Evolutionary conservation across 2,329 filamentous ascomycete species (phyloP).

Genomic region (Lasiodiplodia theobromae): DNA sequence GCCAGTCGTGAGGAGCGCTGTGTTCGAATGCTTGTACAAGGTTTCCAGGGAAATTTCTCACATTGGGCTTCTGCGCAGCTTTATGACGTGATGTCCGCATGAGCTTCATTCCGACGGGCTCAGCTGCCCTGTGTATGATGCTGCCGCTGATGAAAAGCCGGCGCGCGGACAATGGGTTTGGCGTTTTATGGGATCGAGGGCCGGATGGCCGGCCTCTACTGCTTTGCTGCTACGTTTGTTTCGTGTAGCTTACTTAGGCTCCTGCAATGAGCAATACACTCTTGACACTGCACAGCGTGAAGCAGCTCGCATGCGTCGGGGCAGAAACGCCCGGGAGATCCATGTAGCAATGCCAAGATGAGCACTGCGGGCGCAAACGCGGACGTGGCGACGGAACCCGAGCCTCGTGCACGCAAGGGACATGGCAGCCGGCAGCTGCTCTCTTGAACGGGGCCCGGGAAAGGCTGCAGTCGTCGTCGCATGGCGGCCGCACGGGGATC

Average conservation of each 20-base stretch:
- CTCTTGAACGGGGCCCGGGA: background rate
- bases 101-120: conserved; percentile 16
- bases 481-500: conserved; percentile 19
- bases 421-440: background rate
- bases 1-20: conserved; percentile 25
- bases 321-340: background rate
- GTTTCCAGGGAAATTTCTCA: conserved; percentile 16
- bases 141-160: conserved; percentile 29
- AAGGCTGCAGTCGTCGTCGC: background rate
- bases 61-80: conserved; percentile 26
- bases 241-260: conserved; percentile 29
- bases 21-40: conserved; percentile 13
- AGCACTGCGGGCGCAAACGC: conserved; percentile 1
- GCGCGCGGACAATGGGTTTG: conserved; percentile 28
- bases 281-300: conserved; percentile 1
- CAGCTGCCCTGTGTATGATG: conserved; percentile 10
- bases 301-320: background rate
- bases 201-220: conserved; percentile 14
- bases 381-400: conserved; percentile 15
- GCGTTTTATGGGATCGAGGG: conserved; percentile 29
- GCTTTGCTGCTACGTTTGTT: conserved; percentile 26
- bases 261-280: conserved; percentile 25
- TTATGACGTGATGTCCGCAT: conserved; percentile 28
- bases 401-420: conserved; percentile 9
- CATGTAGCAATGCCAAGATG: background rate